Base-by-base conservation (phyloP, 768 basidiomycete genomes). In the Kwoniella dejecticola region DNA sequence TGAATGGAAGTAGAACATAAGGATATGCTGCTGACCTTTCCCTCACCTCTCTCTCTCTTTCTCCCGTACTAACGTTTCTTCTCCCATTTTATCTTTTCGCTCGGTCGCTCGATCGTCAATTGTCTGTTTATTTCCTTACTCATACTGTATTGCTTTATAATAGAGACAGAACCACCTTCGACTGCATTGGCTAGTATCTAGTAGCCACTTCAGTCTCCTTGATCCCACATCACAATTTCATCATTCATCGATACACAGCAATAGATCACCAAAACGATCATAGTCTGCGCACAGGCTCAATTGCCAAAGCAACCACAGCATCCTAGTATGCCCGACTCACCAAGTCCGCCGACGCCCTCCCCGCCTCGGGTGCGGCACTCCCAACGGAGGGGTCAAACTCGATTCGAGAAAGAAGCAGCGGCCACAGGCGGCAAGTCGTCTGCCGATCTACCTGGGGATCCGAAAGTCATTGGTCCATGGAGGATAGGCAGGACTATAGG, bases 401-500 rank as follows among this genome's bases (percentile, higher is more conserved):
- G 69, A 38, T 71, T 71, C 61, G 69, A 71, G 62, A 71, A 71
- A 78, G 90, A 92, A 82, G 88, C 87, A 78, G 90, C 88, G 52
- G 88, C 89, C 59, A 89, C 90, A 45, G 88, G 85, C 47, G 85
- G 85, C 15, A 80, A 82, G 52, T 82, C 83, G 41, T 87, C 88
- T 23, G 91, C 90, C 72, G 90, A 92, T 68, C 84, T 87, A 38
- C 87, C 88, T 0, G 86, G 89, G 56, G 92, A 95, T 79, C 91
- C 92, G 11, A 89, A 86, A 75, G 83, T 81, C 62, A 88, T 96
- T 45, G 93, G 93, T 11, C 91, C 91, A 2, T 96, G 93, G 93
- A 83, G 91, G 67, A 85, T 96, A 7, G 93, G 93, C 58, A 89
- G 91, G 78, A 94, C 91, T 67, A 87, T 96, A 57, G 93, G 93